Base-by-base conservation (phyloP, 305 asterid genomes). In the Rubia tinctorum region DNA sequence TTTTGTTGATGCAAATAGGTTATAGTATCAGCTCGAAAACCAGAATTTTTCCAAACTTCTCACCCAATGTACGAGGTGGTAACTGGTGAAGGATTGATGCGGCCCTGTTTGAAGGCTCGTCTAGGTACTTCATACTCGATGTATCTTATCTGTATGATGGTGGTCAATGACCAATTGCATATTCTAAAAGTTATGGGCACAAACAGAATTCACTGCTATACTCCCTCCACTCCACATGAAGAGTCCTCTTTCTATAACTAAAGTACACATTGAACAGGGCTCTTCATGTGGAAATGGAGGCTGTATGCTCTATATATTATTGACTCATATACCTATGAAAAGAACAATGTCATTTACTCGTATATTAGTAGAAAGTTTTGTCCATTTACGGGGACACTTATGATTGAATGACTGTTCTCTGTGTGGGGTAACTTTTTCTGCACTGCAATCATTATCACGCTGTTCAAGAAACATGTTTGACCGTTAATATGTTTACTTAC, bases 51-150 rank as follows among this genome's bases (percentile, higher is more conserved):
- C 81, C 98, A 90, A 82, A 86, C 84, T 89, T 86, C 96, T 61
- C 96, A 92, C 81, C 98, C 98, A 17, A 73, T 92, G 92, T 92
- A 92, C 72, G 96, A 92, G 87, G 96, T 92, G 80, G 98, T 90
- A 82, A 92, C 96, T 59, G 89, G 85, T 79, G 98, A 92, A 86
- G 98, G 98, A 75, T 87, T 92, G 68, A 88, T 92, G 98, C 93
- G 96, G 69, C 98, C 98, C 69, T 92, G 98, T 84, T 90, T 92
- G 82, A 90, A 87, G 84, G 90, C 94, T 82, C 64, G 66, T 42
- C 81, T 95, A 87, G 98, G 98, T 92, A 85, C 82, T 76, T 49
- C 55, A 40, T 74, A 34, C 63, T 70, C 2, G 40, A 27, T 53
- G 37, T 65, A 27, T 45, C 49, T 66, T 71, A 11, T 18, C 53